Base-by-base conservation (phyloP, 2,329 filamentous ascomycete species). In the Alternaria rosae region DNA sequence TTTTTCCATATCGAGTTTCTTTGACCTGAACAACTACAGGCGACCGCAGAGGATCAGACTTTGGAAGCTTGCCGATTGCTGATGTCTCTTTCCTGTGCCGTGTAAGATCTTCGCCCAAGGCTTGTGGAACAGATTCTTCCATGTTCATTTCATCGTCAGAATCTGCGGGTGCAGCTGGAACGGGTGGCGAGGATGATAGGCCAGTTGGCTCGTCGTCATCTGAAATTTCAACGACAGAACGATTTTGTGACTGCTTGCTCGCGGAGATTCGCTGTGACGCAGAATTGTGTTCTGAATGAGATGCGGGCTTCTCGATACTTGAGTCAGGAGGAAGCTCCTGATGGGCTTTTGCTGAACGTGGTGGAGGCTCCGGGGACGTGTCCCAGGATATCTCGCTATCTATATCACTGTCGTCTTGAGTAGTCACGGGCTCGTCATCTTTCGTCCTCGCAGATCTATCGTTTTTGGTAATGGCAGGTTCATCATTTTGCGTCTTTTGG, bases 121-220 rank as follows among this genome's bases (percentile, higher is more conserved):
- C 75, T 20, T 69, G 74, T 35, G 76, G 76, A 13, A 78, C 57
- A 6, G 51, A 65, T 4, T 59, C 62, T 45, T 76, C 71, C 67
- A 77, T 64, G 12, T 77, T 74, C 68, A 74, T 74, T 2, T 77
- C 74, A 4, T 71, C 67, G 15, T 75, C 74, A n/a, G 60, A 66
- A 51, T 68, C 66, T 4, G 48, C 10, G 23, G 55, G 43, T 9
- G 25, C 42, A 13, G 54, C 54, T 13, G 21, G 42, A 43, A 15
- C 41, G 12, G 62, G 68, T n/a, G 69, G 70, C 3, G 74, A 75
- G 4, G 70, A 76, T 5, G 61, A 56, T 6, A 55, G 69, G 11
- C 23, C 43, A 21, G 28, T 54, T 8, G 38, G 57, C 13, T 64
- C 52, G 7, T 62, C 35, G n/a, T 68, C 61, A 11, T 68, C 54